Conservation (phyloP, 2,329 filamentous ascomycete species). For the Colletotrichum sp. region DNA sequence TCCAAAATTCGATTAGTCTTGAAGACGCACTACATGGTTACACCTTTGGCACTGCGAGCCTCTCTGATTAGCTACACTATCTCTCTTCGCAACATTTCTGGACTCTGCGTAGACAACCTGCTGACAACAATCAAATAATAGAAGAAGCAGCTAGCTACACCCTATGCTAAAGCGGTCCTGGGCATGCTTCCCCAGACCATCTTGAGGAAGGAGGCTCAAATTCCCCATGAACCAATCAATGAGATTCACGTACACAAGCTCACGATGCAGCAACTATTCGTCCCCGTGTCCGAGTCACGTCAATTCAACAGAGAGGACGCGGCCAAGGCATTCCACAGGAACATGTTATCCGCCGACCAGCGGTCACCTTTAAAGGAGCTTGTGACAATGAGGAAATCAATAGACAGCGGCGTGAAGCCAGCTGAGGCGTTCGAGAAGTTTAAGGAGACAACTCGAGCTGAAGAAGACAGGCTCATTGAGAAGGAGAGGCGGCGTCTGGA, state of each 20-base stretch:
- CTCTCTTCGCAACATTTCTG: neutral
- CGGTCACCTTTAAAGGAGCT: constrained; percentile 69
- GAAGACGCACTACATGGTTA: constrained; percentile 94
- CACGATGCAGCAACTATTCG: constrained; percentile 69
- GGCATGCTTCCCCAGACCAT: constrained; percentile 79
- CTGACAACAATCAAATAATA: constrained; percentile 40
- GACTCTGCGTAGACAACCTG: constrained; percentile 3
- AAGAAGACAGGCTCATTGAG: constrained; percentile 43
- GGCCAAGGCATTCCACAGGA: constrained; percentile 66
- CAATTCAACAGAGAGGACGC: constrained; percentile 70
- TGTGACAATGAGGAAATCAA: constrained; percentile 57
- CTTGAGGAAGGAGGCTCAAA: constrained; percentile 36
- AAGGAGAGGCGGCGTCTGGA: constrained; percentile 34
- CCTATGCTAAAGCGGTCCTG: constrained; percentile 79
- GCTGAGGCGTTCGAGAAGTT: constrained; percentile 45
- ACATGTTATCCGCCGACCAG: constrained; percentile 63
- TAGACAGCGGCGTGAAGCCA: constrained; percentile 39
- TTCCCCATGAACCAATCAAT: constrained; percentile 65
- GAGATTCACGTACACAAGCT: constrained; percentile 67
- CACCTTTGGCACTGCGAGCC: constrained; percentile 75
- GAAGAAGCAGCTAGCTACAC: constrained; percentile 77
- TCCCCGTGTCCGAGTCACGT: constrained; percentile 67
- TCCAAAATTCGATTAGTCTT: constrained; percentile 98
- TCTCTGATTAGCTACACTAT: constrained; percentile 62
- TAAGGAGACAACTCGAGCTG: constrained; percentile 44